Evolutionary conservation across 176 grass and related monocot genomes (phyloP), one percentile per base, ranked within the genome.

Genomic region (Oryza coarctata): DNA sequence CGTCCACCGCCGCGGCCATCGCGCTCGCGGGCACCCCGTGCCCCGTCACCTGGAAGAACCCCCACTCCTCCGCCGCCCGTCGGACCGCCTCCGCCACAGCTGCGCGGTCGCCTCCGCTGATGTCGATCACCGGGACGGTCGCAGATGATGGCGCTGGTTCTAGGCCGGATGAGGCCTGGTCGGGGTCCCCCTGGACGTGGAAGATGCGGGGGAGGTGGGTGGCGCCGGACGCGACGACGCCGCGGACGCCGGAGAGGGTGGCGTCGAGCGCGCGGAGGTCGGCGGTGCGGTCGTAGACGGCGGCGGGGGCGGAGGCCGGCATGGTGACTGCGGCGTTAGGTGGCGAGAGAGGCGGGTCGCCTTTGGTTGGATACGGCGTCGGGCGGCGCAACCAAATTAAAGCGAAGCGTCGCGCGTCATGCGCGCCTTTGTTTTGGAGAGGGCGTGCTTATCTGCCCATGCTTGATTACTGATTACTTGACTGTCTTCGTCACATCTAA

Each of bases 41-140:
- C 31, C 85, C 90, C 2, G 82, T 77, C 63, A 95, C 82, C 78
- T 95, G 82, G 72, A 92, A 91, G 74, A 92, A 90, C 2, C 93
- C 90, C 93, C 90, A 92, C 36, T 84, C 68, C 8, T 30, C 34
- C 9, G 43, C 60, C 3, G 92, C 89, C 7, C 63, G 35, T 5
- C 87, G 25, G 65, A 87, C 4, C 3, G 71, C 26, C 6, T 47
- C 84, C 12, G 74, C 84, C 27, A 64, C 76, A 14, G 13, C 57
- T 0, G 9, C 58, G 9, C 23, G 84, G 39, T 84, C 82, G 7
- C 6, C 2, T 4, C 43, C 20, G 7, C 23, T 0, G 65, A 94
- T 69, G 25, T 94, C 78, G 25, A 94, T 83, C 28, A 88, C 72
- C 1, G 88, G 88, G 68, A 92, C 17, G 8, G 70, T 32, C 9